Evolutionary conservation across 1,139 yeast species (phyloP).

Genomic region (Candida tetrigidarum): DNA sequence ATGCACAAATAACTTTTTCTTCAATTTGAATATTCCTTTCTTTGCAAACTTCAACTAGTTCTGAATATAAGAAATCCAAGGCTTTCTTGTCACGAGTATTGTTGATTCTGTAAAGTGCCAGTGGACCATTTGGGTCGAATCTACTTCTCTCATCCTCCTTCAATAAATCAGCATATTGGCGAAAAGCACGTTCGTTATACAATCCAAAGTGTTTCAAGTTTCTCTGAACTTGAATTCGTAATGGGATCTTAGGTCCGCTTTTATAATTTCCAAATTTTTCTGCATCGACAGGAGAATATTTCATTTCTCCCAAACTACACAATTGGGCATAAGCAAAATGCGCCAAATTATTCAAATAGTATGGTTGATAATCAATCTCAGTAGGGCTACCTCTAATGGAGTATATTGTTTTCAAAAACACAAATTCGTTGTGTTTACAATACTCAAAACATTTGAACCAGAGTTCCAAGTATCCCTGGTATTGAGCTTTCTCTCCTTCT

Average conservation of each 20-base stretch:
- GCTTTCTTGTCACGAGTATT: conserved; percentile 24
- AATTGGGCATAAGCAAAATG: conserved; percentile 40
- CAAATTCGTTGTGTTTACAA: conserved; percentile 1
- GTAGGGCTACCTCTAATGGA: not conserved
- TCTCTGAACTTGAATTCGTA: conserved; percentile 23
- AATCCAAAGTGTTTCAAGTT: not conserved
- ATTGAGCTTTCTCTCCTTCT: conserved; percentile 9
- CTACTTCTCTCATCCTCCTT: conserved; percentile 12
- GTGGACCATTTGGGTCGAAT: conserved; percentile 41
- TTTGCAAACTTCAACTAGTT: conserved; percentile 29
- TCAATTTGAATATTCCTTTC: conserved; percentile 28
- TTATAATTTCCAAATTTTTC: conserved; percentile 30
- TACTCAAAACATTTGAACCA: conserved; percentile 44
- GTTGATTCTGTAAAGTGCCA: conserved; percentile 28
- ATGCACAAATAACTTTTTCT: conserved; percentile 34
- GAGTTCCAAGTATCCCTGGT: conserved; percentile 29
- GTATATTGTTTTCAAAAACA: not conserved
- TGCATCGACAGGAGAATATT: conserved; percentile 31
- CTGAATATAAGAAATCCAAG: conserved; percentile 28
- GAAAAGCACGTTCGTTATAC: conserved; percentile 9
- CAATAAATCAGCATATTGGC: conserved; percentile 5
- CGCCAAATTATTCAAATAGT: conserved; percentile 29
- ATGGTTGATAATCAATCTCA: not conserved
- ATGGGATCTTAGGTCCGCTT: conserved; percentile 28
- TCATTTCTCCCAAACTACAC: conserved; percentile 27